Base-by-base conservation (phyloP, 176 grass and related monocot genomes). In the Rhynchospora pubera region DNA sequence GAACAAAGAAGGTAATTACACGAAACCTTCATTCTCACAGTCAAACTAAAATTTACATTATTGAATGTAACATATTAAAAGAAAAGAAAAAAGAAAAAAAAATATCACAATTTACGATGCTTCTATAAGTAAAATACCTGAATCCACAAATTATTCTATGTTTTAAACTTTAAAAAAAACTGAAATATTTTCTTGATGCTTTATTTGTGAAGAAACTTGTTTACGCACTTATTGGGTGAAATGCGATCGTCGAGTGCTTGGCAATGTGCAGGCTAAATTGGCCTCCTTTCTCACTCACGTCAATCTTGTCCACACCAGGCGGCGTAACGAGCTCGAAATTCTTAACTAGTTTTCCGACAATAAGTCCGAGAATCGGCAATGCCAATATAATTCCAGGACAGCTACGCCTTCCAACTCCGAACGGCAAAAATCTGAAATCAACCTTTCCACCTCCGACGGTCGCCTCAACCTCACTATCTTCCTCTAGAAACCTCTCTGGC, bases 381-480 rank as follows among this genome's bases (percentile, higher is more conserved):
- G 84, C 84, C 18, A 86, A n/a, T 68, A 86, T 86, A 52, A 86
- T 86, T 42, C 84, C 84, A 47, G 84, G 84, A 48, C 84, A 81
- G 9, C 84, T 85, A 16, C 84, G 71, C 30, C 84, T 50, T 2
- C 84, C 84, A 1, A 85, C 74, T 8, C 84, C 84, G n/a, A 86
- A 86, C 1, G 84, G 84, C 13, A 86, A 53, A 47, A 80, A 86
- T 30, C 62, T 66, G 18, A 81, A 86, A 79, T 86, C 84, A 23
- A 85, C 84, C 52, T 79, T 85, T 47, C 61, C 84, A 1, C 77
- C 77, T 22, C 77, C 77, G 0, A 80, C 84, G 2, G 51, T 47
- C 5, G 77, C 63, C 23, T 86, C 84, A 6, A 86, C 84, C 51
- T 19, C n/a, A 9, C 6, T 59, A 10, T 86, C 84, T 68, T 86